Evolutionary conservation across 2,329 filamentous ascomycete genomes (phyloP), one percentile per base, ranked within the genome.

Genomic region (Hymenoscyphus linearis): DNA sequence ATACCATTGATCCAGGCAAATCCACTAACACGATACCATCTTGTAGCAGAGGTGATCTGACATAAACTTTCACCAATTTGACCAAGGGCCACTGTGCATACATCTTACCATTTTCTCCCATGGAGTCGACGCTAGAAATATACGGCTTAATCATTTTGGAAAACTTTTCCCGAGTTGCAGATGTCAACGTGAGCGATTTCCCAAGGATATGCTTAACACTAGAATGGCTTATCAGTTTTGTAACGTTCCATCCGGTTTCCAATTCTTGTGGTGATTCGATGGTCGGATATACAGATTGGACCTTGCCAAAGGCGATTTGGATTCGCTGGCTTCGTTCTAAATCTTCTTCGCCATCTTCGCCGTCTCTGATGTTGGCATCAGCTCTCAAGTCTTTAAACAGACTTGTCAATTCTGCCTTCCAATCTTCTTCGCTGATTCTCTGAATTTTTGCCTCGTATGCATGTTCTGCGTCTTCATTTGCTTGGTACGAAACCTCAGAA

Each of bases 221-320:
- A 1, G 44, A 12, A 37, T 68, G 40, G 2, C 35, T 12, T 10
- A 69, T 22, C 2, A 70, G 62, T 2, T 58, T 13, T 16, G 61
- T 26, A 3, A 63, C 52, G 1, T 64, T 57, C 4, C 10, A 58
- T 4, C 31, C 47, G 1, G 40, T 36, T 72, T 76, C 74, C 2
- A 80, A 68, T 2, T 68, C 62, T 4, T 74, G 64, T 1, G 74
- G 58, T 13, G 67, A 50, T 25, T 58, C 73, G 57, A 72, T 74
- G 0, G 70, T 58, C 1, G 76, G 76, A 62, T 80, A 80, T 2
- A 80, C 74, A 2, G 74, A 73, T 57, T 74, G 73, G 34, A 80
- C 75, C 60, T 80, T 80, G 0, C 75, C 73, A 66, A 76, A 77
- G 10, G 53, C 44, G 4, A 47, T 35, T 4, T 76, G 74, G 27